Evolutionary conservation across 1,284 basidiomycete genomes (phyloP).

Genomic region (Spongispora temasekensis): DNA sequence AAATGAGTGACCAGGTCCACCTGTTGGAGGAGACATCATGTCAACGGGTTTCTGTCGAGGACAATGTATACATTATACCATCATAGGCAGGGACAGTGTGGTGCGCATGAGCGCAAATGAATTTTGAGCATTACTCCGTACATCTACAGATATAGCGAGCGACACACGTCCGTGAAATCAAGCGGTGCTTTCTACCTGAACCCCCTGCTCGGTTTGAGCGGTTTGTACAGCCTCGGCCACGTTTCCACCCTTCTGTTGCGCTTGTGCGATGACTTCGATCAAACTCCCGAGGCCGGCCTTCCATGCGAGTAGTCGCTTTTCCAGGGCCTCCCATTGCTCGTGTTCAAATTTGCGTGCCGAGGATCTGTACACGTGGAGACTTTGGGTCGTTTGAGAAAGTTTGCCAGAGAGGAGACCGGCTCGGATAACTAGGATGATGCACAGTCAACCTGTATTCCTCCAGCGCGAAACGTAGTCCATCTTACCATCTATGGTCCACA

Average conservation of each 20-base stretch:
- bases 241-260: conserved; percentile 35
- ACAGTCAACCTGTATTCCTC: conserved; percentile 7
- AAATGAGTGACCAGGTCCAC: not conserved
- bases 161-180: too few relatives aligned
- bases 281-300: conserved; percentile 70
- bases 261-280: conserved; percentile 65
- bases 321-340: conserved; percentile 82
- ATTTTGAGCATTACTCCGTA: too few relatives aligned
- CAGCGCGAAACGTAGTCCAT: too few relatives aligned
- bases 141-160: too few relatives aligned
- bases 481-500: conserved; percentile 89
- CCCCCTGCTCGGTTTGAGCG: conserved; percentile 24
- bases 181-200: conserved; percentile 23
- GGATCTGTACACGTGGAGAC: conserved; percentile 76
- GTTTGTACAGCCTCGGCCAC: conserved; percentile 23
- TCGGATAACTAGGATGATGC: conserved; percentile 70
- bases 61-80: too few relatives aligned
- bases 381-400: conserved; percentile 80
- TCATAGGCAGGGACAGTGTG: too few relatives aligned
- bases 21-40: not conserved
- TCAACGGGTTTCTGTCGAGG: too few relatives aligned
- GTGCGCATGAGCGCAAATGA: too few relatives aligned
- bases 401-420: conserved; percentile 81
- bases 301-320: conserved; percentile 80
- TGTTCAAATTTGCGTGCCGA: conserved; percentile 78